Conservation (phyloP, 345 rosid genomes). For the Dipteronia sinensis region DNA sequence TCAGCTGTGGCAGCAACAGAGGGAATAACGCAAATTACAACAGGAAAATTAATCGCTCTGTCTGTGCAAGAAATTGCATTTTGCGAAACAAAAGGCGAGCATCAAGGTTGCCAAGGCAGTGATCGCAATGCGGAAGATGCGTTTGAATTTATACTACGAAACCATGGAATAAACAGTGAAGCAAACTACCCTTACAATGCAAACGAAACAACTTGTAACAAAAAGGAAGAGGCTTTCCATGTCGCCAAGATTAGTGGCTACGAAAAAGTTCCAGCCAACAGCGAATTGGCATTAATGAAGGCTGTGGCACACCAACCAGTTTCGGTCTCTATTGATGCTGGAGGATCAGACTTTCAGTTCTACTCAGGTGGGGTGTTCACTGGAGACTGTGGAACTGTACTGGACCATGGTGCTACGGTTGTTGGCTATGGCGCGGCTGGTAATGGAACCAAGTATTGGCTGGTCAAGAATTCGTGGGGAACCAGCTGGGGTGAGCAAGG, state of each 20-base stretch:
- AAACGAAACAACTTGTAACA: constrained; percentile 18
- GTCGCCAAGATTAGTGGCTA: constrained; percentile 32
- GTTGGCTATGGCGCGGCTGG: constrained; percentile 36
- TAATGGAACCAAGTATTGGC: constrained; percentile 38
- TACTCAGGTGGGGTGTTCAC: constrained; percentile 36
- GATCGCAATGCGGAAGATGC: constrained; percentile 25
- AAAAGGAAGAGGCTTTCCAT: background rate
- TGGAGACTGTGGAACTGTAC: constrained; percentile 28
- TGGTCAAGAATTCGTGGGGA: constrained; percentile 49
- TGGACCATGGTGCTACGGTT: constrained; percentile 32
- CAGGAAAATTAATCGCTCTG: constrained; percentile 23
- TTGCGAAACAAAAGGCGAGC: constrained; percentile 20
- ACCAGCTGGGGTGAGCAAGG: constrained; percentile 33
- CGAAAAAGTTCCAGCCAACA: constrained; percentile 25
- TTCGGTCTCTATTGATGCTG: constrained; percentile 35
- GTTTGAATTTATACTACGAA: constrained; percentile 28
- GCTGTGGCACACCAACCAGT: constrained; percentile 41
- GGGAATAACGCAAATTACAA: constrained; percentile 18
- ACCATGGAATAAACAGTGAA: constrained; percentile 27
- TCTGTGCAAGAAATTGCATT: constrained; percentile 34
- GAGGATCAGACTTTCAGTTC: constrained; percentile 25
- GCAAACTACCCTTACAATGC: constrained; percentile 31
- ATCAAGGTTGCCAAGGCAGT: constrained; percentile 38
- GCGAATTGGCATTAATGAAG: constrained; percentile 25
- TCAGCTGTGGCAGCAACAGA: constrained; percentile 35